These are phyloP conservation scores for Yarrowia sp. DNA, from an alignment of 805 yeast species.

Conservation along the genomic window DNA sequence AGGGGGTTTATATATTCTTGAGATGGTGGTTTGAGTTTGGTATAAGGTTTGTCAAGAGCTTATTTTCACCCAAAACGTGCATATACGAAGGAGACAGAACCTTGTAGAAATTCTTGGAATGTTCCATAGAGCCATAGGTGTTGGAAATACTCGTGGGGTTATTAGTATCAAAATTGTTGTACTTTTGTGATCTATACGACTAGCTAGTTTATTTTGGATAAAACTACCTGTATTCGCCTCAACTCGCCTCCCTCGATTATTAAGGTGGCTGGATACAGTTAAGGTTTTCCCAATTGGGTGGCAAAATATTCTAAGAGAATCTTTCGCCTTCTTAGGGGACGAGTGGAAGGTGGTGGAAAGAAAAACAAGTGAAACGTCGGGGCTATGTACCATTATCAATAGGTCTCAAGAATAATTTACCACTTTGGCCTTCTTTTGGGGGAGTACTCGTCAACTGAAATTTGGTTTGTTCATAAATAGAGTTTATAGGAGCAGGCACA, in stretches of 20 bases:
- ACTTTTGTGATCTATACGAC: not conserved
- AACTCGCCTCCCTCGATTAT: not conserved
- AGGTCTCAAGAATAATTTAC: not conserved
- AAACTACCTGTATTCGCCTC: too few relatives aligned
- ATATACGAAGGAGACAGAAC: not conserved
- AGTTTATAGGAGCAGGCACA: too few relatives aligned
- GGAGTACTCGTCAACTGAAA: too few relatives aligned
- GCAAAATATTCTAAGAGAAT: not conserved
- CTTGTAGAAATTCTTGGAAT: not conserved
- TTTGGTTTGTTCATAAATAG: too few relatives aligned
- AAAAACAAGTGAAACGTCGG: too few relatives aligned
- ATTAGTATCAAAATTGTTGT: not conserved
- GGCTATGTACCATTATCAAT: too few relatives aligned
- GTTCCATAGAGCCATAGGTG: not conserved
- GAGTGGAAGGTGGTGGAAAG: not conserved
- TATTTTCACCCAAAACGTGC: not conserved
- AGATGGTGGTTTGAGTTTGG: not conserved
- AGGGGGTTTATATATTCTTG: constrained; percentile 1
- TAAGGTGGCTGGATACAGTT: not conserved
- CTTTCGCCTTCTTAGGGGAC: not conserved
- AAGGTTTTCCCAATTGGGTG: not conserved
- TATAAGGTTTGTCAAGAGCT: not conserved
- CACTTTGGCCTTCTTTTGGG: too few relatives aligned
- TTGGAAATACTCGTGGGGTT: not conserved
- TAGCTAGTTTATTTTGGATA: too few relatives aligned